Base-by-base conservation (phyloP, 768 basidiomycete species). In the Leucosporidium scottii region DNA sequence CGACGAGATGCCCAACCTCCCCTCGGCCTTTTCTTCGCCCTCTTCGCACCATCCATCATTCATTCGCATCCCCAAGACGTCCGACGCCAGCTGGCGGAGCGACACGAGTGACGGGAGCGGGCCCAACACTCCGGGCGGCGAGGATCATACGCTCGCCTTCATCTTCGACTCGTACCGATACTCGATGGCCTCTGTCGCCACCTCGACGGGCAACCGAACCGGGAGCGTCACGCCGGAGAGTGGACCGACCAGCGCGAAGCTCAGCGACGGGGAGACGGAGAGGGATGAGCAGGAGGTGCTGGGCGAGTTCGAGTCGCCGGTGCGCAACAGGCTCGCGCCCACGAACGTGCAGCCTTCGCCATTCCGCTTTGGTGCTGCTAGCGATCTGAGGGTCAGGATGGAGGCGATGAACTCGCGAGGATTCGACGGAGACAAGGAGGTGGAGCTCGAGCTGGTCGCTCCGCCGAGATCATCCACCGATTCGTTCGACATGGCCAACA, bases 91-190 rank as follows among this genome's bases (percentile, higher is more conserved):
- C 9, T 17, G 28, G 49, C 10, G 21, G 23, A 18, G 30, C 49
- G 21, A 23, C 21, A 30, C 28, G 48, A 23, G 25, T 36, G 31
- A 39, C 36, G 23, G 27, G 27, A 27, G 44, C 59, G 34, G 34
- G 34, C 15, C 57, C 34, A n/a, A 23, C 34, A 58, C 62, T 10
- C 57, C 65, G 1, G 59, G 54, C 20, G 66, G 67, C 4, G 66
- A 71, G 23, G 39, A 34, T 28, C 53, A 54, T 10, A 67, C 65
- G 1, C 56, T 71, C 21, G 65, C 65, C 1, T 66, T 66, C 61
- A 71, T 71, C 48, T 71, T 62, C 36, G 66, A 67, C 31, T 65
- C 70, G 36, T 71, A 71, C n/a, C 56, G 61, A 4, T 49, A 63
- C 36, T 63, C 66, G 25, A 31, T n/a, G 21, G 28, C 30, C 7